phyloP scores from a whole-genome alignment of 352 stramenopile genomes.

The Phytophthora capsici region DNA sequence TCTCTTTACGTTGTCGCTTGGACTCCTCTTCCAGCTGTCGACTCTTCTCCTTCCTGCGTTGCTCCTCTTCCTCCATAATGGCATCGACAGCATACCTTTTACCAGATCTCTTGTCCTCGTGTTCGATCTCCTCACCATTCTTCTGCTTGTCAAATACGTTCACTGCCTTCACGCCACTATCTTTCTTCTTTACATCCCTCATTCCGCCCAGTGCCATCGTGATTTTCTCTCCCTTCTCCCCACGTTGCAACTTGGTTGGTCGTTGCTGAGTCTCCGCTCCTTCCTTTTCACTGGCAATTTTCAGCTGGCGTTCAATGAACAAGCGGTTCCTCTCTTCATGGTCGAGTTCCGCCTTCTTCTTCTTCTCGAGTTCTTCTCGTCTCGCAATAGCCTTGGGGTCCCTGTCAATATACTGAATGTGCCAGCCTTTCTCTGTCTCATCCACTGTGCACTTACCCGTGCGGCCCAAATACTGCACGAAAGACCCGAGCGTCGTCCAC shows the following conservation, averaged over 20 bases:
- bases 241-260: constrained; percentile 69
- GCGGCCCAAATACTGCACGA: constrained; percentile 99
- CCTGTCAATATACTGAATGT: constrained; percentile 96
- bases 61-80: constrained; percentile 72
- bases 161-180: constrained; percentile 8
- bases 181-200: constrained; percentile 30
- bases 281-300: constrained; percentile 55
- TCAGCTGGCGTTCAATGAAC: constrained; percentile 82
- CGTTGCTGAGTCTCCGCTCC: constrained; percentile 35
- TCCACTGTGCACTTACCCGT: constrained; percentile 97
- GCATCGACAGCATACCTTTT: constrained; percentile 47
- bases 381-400: constrained; percentile 92
- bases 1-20: constrained; percentile 67
- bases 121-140: neutral
- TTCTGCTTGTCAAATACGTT: constrained; percentile 25
- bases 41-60: constrained; percentile 42
- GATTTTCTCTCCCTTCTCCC: constrained; percentile 55
- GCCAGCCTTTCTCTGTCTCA: constrained; percentile 99
- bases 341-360: constrained; percentile 90
- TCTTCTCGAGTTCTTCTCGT: constrained; percentile 88
- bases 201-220: constrained; percentile 43
- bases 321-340: constrained; percentile 85
- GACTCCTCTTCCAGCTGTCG: constrained; percentile 49
- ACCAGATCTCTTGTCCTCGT: neutral
- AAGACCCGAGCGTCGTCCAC: constrained; percentile 96